Evolutionary conservation across 371 early-diverging fungal genomes (phyloP), one percentile per base, ranked within the genome.

Genomic region (Blakeslea trispora): DNA sequence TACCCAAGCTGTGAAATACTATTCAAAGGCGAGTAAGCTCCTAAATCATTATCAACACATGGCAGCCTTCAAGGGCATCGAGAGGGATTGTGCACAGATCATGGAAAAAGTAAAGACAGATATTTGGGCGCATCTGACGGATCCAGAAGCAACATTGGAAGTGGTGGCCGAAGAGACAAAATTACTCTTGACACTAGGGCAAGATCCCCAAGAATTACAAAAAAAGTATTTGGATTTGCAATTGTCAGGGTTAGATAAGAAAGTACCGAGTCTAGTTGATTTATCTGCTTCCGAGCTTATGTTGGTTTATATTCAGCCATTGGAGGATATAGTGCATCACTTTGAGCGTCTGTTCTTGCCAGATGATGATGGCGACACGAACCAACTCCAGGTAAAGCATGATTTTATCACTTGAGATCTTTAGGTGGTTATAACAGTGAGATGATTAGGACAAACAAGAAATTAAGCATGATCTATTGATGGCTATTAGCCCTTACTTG

Each of bases 1-100:
- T 73, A 71, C 81, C 1, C 86, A 89, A 35, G 94, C 94, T 0
- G 94, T 93, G 9, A 79, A 75, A 32, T 84, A 84, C 42, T 92
- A 93, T 72, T 64, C 86, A n/a, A 77, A 84, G 24, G 88, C 93
- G 1, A 72, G 75, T 24, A 78, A 75, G 31, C 71, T 93, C n/a
- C 64, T 96, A 9, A 81, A 83, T 14, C 91, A 90, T 43, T 93
- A 91, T 65, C 71, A 82, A 18, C 79, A 83, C 46, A 68, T 92
- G 55, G 73, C 91, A 22, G 82, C 88, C 11, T 93, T 94, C 58
- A 82, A 77, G 23, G 84, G 85, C 2, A 91, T 94, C 18, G 88
- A 88, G 39, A 74, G 75, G 18, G 94, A 96, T 42, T 91, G 93
- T 46, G 71, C 76, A 34, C 68, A 70, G 11, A 89, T 90, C 28